Conservation (phyloP, 257 asterid species). For the Fraxinus pennsylvanica region DNA sequence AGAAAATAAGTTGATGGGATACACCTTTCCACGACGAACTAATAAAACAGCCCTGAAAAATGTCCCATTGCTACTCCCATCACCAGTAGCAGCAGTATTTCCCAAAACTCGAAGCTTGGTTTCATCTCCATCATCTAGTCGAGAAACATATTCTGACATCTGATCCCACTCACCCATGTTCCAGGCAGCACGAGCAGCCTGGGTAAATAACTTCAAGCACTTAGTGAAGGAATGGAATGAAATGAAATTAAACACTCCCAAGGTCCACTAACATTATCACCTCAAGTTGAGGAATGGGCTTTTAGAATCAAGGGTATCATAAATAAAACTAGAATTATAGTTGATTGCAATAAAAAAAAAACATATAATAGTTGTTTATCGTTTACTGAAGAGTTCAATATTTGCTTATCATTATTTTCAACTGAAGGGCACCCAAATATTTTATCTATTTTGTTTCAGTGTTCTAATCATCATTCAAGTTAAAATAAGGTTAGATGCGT, state of each 20-base stretch:
- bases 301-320: not conserved
- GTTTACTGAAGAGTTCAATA: conserved; percentile 1
- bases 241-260: not conserved
- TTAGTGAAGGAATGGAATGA: conserved; percentile 19
- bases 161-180: conserved; percentile 99
- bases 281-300: not conserved
- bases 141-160: conserved; percentile 96
- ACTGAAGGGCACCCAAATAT: not conserved
- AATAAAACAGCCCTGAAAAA: conserved; percentile 87
- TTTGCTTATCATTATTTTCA: not conserved
- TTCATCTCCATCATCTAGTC: conserved; percentile 98
- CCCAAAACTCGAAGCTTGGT: conserved; percentile 86
- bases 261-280: conserved; percentile 1
- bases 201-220: conserved; percentile 24
- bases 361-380: not conserved
- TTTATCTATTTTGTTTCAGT: conserved; percentile 6
- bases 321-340: conserved; percentile 13
- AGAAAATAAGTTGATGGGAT: conserved; percentile 8
- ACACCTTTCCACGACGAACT: conserved; percentile 98
- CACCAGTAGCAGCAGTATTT: conserved; percentile 92
- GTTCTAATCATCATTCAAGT: not conserved
- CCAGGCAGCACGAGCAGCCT: conserved; percentile 99
- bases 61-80: conserved; percentile 94
- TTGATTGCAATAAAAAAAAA: not conserved
- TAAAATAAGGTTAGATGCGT: not conserved